These are phyloP conservation scores for Colletotrichum cordylinicola DNA, from an alignment of 2,329 filamentous ascomycete species.

Conservation along the genomic window DNA sequence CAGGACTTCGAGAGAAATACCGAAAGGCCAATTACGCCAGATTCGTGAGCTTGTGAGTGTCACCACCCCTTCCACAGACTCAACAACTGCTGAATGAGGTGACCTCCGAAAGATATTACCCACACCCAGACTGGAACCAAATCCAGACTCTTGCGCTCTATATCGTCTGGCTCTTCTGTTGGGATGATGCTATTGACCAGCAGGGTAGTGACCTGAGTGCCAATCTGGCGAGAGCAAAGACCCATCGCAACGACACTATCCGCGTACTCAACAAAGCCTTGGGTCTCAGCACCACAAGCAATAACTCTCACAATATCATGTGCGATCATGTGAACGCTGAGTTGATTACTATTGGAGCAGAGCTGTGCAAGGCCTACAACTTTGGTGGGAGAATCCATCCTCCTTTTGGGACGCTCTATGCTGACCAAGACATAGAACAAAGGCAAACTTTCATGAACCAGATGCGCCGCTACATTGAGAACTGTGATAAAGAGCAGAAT, in stretches of 20 bases:
- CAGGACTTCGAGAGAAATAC: constrained; percentile 1
- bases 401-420: background rate
- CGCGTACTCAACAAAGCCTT: constrained; percentile 24
- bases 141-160: constrained; percentile 29
- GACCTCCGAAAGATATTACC: constrained; percentile 23
- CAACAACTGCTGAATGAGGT: background rate
- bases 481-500: constrained; percentile 32
- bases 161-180: constrained; percentile 35
- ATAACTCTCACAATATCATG: background rate
- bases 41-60: constrained; percentile 12
- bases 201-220: constrained; percentile 30
- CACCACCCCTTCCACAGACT: background rate
- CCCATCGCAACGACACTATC: constrained; percentile 29
- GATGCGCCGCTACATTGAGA: constrained; percentile 27
- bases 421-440: background rate
- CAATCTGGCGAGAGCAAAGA: constrained; percentile 30
- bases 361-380: constrained; percentile 1
- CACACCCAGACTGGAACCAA: constrained; percentile 22
- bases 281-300: background rate
- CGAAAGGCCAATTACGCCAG: constrained; percentile 3
- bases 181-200: constrained; percentile 37
- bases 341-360: constrained; percentile 28
- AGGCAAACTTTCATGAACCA: constrained; percentile 21
- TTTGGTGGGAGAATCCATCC: background rate
- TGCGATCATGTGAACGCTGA: constrained; percentile 28